These are phyloP conservation scores for Vitis riparia DNA, from an alignment of 164 flowering plant genomes.

Conservation along the genomic window DNA sequence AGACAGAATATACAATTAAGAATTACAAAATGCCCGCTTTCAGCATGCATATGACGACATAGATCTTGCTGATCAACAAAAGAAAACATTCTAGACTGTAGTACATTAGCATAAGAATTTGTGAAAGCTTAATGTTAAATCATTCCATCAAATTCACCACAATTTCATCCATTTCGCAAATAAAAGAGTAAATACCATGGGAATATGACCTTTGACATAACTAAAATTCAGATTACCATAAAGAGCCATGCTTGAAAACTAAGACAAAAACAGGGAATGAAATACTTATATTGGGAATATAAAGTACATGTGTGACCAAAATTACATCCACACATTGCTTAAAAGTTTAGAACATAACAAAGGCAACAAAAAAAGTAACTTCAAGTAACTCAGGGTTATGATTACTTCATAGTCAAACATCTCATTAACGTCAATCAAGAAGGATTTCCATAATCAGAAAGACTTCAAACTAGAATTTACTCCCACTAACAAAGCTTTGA, in stretches of 20 bases:
- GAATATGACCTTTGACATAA: not conserved
- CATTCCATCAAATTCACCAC: not conserved
- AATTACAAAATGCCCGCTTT: not conserved
- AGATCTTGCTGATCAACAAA: not conserved
- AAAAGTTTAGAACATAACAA: not conserved
- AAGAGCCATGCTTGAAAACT: not conserved
- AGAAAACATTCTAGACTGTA: not conserved
- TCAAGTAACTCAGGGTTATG: not conserved
- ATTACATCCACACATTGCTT: not conserved
- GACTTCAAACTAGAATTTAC: not conserved
- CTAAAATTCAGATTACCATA: not conserved
- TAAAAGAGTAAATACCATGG: not conserved
- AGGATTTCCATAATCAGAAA: not conserved
- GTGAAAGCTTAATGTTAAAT: not conserved
- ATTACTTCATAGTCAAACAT: not conserved
- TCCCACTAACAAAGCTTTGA: not conserved
- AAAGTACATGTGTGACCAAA: not conserved
- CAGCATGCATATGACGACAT: not conserved
- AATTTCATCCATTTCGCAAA: not conserved
- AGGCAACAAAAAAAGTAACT: not conserved
- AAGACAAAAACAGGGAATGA: not conserved
- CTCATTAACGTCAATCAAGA: not conserved
- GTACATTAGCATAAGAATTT: not conserved
- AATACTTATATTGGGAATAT: not conserved
- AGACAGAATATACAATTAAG: not conserved